These are phyloP conservation scores for Friedmanniomyces endolithicus DNA, from an alignment of 495 filamentous ascomycete species.

Conservation along the genomic window DNA sequence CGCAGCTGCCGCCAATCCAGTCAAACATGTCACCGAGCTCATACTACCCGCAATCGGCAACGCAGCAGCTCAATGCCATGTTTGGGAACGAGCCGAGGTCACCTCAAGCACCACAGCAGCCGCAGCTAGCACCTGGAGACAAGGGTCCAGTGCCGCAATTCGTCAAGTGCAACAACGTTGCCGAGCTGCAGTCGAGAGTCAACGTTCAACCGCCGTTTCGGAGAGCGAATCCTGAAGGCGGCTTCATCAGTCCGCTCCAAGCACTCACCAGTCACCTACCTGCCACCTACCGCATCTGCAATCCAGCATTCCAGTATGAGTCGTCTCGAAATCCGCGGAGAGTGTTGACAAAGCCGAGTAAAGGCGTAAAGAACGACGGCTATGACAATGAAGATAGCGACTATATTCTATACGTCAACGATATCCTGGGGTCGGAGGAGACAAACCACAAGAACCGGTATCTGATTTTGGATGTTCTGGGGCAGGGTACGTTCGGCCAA, in stretches of 20 bases:
- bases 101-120: conserved; percentile 44
- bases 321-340: conserved; percentile 94
- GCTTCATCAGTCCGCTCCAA: conserved; percentile 97
- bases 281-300: conserved; percentile 95
- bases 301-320: conserved; percentile 96
- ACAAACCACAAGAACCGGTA: conserved; percentile 97
- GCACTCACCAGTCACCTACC: conserved; percentile 88
- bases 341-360: conserved; percentile 98
- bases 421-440: conserved; percentile 95
- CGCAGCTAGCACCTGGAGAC: conserved; percentile 29
- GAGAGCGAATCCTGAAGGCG: conserved; percentile 90
- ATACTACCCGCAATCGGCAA: conserved; percentile 58
- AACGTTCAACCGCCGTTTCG: conserved; percentile 82
- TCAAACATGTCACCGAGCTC: conserved; percentile 49
- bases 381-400: conserved; percentile 99
- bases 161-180: conserved; percentile 54
- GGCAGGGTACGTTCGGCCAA: conserved; percentile 98
- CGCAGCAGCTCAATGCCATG: conserved; percentile 54
- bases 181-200: conserved; percentile 69
- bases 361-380: conserved; percentile 96
- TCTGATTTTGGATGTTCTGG: conserved; percentile 93
- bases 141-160: conserved; percentile 80
- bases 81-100: conserved; percentile 66
- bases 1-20: conserved; percentile 59
- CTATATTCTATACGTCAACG: conserved; percentile 98